Conservation (phyloP, 1,284 basidiomycete genomes). For the Rhodotorula mucilaginosa region DNA sequence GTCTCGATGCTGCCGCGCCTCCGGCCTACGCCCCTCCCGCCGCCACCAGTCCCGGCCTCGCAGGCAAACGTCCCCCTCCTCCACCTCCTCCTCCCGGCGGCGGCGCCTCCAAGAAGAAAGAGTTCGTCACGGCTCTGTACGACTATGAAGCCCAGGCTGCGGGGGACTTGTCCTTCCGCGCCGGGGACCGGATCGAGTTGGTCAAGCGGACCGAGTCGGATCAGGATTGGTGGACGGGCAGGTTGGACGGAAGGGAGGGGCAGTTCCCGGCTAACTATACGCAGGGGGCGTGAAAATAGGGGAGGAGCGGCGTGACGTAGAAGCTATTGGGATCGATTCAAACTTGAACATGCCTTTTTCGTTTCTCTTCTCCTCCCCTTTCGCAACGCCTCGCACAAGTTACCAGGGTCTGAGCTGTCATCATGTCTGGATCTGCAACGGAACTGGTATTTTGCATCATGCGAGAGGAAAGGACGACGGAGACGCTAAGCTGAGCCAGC, state of each 20-base stretch:
- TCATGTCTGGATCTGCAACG: no score
- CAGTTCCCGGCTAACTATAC: constrained; percentile 78
- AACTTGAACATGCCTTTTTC: no score
- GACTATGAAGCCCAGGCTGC: constrained; percentile 91
- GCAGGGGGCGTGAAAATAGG: background rate
- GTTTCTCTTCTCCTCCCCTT: no score
- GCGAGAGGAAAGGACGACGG: no score
- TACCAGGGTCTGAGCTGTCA: no score
- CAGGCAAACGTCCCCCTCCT: constrained; percentile 75
- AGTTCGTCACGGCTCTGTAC: constrained; percentile 88
- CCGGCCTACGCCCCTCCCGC: constrained; percentile 48
- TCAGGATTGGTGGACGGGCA: constrained; percentile 99
- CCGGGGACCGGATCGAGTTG: constrained; percentile 91
- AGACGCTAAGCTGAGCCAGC: no score
- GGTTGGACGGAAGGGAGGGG: constrained; percentile 74
- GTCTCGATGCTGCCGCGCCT: constrained; percentile 48
- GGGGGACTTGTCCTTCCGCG: constrained; percentile 86
- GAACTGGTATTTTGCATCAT: no score
- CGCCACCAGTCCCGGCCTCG: constrained; percentile 47
- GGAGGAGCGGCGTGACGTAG: no score
- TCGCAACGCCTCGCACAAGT: no score
- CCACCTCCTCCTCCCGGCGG: constrained; percentile 66
- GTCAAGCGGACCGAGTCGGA: constrained; percentile 76
- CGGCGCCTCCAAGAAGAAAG: constrained; percentile 56
- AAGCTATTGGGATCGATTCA: no score